phyloP scores from a whole-genome alignment of 768 basidiomycete genomes.

The Russula virescens region DNA sequence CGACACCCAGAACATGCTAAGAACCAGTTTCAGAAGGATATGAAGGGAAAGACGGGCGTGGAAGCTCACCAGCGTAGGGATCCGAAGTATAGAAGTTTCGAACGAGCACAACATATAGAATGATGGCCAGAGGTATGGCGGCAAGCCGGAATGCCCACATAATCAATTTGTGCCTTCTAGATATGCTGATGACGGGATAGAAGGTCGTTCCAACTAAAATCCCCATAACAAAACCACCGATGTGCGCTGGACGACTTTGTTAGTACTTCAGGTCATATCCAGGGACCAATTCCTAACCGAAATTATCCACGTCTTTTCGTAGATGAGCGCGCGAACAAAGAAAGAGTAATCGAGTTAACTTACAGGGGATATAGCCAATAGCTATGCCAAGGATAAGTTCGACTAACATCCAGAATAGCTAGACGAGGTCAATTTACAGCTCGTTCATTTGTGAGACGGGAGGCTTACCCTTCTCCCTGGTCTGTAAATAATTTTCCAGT shows the following conservation, averaged over 20 bases:
- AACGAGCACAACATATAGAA: constrained; percentile 76
- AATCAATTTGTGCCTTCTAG: constrained; percentile 64
- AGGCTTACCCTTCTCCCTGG: constrained; percentile 67
- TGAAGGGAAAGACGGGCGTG: not conserved
- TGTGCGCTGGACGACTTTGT: constrained; percentile 51
- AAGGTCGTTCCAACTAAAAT: constrained; percentile 77
- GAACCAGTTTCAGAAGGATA: not conserved
- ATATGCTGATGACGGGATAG: constrained; percentile 83
- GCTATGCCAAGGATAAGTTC: constrained; percentile 85
- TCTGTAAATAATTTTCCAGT: constrained; percentile 85
- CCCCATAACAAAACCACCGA: constrained; percentile 83
- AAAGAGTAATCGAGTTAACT: constrained; percentile 26
- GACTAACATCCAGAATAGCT: constrained; percentile 81
- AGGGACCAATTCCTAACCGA: constrained; percentile 43
- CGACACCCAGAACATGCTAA: constrained; percentile 82
- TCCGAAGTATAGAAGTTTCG: constrained; percentile 89
- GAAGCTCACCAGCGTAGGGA: constrained; percentile 67
- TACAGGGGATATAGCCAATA: constrained; percentile 79
- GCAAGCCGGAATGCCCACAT: constrained; percentile 68
- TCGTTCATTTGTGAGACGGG: not conserved
- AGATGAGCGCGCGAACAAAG: not conserved
- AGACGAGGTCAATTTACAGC: not conserved
- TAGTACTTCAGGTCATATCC: not conserved
- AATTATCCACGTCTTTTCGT: constrained; percentile 78
- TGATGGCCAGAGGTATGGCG: constrained; percentile 67